Evolutionary conservation across 768 basidiomycete species (phyloP).

Genomic region (Chiua virens): DNA sequence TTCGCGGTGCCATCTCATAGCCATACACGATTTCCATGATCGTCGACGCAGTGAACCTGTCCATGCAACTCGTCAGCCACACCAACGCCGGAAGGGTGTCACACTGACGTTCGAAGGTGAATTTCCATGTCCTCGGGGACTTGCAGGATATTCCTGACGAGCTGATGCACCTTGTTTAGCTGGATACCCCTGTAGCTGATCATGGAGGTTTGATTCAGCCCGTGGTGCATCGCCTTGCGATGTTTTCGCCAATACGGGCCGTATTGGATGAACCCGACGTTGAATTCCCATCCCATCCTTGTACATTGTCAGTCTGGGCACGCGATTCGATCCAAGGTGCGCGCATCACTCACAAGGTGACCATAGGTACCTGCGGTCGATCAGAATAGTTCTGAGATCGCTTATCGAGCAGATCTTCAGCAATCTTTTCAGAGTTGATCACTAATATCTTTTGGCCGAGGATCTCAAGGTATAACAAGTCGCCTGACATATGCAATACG

Average conservation of each 20-base stretch:
- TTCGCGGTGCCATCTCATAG: constrained; percentile 30
- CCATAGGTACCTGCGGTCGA: constrained; percentile 25
- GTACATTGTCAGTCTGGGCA: constrained; percentile 4
- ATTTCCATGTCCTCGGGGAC: constrained; percentile 27
- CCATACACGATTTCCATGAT: constrained; percentile 36
- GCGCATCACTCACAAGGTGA: constrained; percentile 12
- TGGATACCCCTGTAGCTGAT: constrained; percentile 34
- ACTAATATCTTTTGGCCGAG: constrained; percentile 21
- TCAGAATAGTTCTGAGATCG: constrained; percentile 30
- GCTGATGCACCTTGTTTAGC: constrained; percentile 28
- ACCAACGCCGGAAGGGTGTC: too few relatives aligned
- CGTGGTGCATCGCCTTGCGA: constrained; percentile 37
- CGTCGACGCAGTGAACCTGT: constrained; percentile 30
- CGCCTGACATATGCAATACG: constrained; percentile 9
- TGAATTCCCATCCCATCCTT: constrained; percentile 41
- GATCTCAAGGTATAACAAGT: constrained; percentile 29
- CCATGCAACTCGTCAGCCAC: too few relatives aligned
- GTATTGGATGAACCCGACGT: constrained; percentile 36
- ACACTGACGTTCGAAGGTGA: constrained; percentile 22
- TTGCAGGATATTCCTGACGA: constrained; percentile 30
- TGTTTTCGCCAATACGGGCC: constrained; percentile 39
- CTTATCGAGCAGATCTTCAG: constrained; percentile 29
- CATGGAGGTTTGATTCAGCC: constrained; percentile 32
- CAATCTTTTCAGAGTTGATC: constrained; percentile 24
- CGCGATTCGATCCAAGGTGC: not conserved